Evolutionary conservation across 1,284 basidiomycete genomes (phyloP), one percentile per base, ranked within the genome.

Genomic region (Anthracocystis setariae): DNA sequence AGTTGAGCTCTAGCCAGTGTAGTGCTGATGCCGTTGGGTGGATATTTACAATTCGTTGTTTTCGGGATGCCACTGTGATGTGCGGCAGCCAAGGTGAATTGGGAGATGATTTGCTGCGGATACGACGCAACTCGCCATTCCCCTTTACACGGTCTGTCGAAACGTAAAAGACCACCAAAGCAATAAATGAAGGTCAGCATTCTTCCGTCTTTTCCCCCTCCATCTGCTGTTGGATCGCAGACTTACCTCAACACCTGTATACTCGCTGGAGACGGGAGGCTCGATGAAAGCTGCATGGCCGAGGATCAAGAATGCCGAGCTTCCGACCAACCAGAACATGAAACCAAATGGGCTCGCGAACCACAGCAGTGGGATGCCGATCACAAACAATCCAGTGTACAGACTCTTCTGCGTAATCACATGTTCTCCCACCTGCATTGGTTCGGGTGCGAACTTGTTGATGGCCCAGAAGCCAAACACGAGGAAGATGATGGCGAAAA

Each of bases 391-490:
- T 17, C 75, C 82, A 89, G 77, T 92, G 85, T 78, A 92, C 29
- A 82, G 69, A 17, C 65, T 71, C 83, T 91, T 91, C 83, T 93
- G 93, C 7, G 92, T 93, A 72, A 94, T 85, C 55, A 89, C 86
- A 70, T 89, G 88, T 51, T 89, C 88, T 61, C 91, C 92, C 51
- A 93, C 85, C 81, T 93, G 90, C 70, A 81, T 78, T 3, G 81
- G 81, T 53, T 82, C 81, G 4, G 81, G 80, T 5, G 81, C 93
- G 75, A 91, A 97, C 79, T 87, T 89, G 85, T 93, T 94, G 85
- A 98, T 95, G 43, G 88, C 88, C 32, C 89, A 84, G 85, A 97
- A 98, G 3, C 95, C 95, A 46, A 92, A 92, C 69, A 94, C 89
- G 75, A 98, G 89, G 87, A 98, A 94, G 35, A 85, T 87, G 66